A percentile compares a stretch with the other conserved stretches of the same genome.
Conservation (phyloP, 768 basidiomycete genomes). For the Pleurotus eryngii region DNA sequence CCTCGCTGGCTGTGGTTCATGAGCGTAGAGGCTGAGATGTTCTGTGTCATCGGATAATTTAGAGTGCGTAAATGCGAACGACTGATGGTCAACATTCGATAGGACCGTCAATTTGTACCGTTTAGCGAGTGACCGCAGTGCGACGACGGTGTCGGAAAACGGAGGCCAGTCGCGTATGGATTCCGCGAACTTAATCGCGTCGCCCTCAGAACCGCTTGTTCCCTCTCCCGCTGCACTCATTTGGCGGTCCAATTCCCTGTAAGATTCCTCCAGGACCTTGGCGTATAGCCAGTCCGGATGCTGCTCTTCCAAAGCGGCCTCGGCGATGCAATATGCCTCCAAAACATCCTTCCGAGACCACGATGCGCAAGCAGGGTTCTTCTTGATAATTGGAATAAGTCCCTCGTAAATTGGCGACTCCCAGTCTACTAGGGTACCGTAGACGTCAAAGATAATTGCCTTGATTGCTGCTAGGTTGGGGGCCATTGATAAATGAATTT, state of each 20-base stretch:
- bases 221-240: conserved; percentile 28
- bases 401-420: conserved; percentile 61
- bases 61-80: conserved; percentile 58
- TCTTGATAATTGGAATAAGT: conserved; percentile 48
- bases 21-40: conserved; percentile 12
- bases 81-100: conserved; percentile 69
- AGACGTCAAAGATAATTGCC: conserved; percentile 71
- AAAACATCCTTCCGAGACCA: conserved; percentile 55
- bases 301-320: conserved; percentile 54
- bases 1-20: not conserved
- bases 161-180: conserved; percentile 62
- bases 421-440: conserved; percentile 78
- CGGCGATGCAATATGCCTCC: conserved; percentile 46
- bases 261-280: conserved; percentile 53
- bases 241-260: conserved; percentile 33
- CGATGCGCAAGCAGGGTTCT: conserved; percentile 32
- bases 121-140: conserved; percentile 55
- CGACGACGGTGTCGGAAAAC: conserved; percentile 63
- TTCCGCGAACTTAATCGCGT: conserved; percentile 45
- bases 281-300: conserved; percentile 59
- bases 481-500: too few relatives aligned
- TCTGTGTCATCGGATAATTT: conserved; percentile 44
- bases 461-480: conserved; percentile 40
- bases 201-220: conserved; percentile 13
- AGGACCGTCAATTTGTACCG: conserved; percentile 70